Evolutionary conservation across 2,329 filamentous ascomycete genomes (phyloP).

Genomic region (Allantophomopsis lycopodina): DNA sequence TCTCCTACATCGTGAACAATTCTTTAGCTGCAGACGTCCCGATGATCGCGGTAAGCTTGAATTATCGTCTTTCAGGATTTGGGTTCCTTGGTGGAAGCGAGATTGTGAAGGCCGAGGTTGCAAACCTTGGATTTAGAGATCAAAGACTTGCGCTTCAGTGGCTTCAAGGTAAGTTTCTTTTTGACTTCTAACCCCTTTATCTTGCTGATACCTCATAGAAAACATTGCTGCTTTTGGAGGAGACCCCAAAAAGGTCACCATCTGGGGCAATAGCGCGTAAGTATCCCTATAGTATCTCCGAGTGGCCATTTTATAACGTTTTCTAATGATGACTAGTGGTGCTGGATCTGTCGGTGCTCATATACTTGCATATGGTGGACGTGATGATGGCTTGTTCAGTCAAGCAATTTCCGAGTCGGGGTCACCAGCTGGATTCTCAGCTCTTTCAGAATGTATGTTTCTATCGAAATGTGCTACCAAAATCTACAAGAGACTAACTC

Average conservation of each 20-base stretch:
- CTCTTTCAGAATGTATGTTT: too few relatives aligned
- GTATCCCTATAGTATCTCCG: not conserved
- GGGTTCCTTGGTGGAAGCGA: conserved; percentile 1
- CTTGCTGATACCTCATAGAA: conserved; percentile 7
- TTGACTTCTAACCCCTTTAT: not conserved
- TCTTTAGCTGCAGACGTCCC: not conserved
- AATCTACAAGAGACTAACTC: too few relatives aligned
- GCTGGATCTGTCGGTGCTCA: too few relatives aligned
- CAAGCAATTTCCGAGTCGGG: too few relatives aligned
- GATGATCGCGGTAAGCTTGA: conserved; percentile 1
- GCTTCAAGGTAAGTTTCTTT: not conserved
- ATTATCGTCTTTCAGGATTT: conserved; percentile 1
- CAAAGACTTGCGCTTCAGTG: too few relatives aligned
- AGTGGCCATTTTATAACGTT: too few relatives aligned
- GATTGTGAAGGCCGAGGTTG: not conserved
- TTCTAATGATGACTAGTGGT: too few relatives aligned
- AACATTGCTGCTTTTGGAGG: conserved; percentile 25
- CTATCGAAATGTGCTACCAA: too few relatives aligned
- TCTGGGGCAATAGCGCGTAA: conserved; percentile 20
- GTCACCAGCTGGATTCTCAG: too few relatives aligned
- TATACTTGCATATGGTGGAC: not conserved
- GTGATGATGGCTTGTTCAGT: not conserved
- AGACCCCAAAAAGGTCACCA: conserved; percentile 20
- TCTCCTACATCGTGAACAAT: conserved; percentile 1
- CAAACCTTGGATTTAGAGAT: not conserved